Percentiles rank a stretch among this genome's conserved stretches.
These are phyloP conservation scores for Annulohypoxylon moriforme DNA, from an alignment of 495 filamentous ascomycete genomes.

Conservation along the genomic window DNA sequence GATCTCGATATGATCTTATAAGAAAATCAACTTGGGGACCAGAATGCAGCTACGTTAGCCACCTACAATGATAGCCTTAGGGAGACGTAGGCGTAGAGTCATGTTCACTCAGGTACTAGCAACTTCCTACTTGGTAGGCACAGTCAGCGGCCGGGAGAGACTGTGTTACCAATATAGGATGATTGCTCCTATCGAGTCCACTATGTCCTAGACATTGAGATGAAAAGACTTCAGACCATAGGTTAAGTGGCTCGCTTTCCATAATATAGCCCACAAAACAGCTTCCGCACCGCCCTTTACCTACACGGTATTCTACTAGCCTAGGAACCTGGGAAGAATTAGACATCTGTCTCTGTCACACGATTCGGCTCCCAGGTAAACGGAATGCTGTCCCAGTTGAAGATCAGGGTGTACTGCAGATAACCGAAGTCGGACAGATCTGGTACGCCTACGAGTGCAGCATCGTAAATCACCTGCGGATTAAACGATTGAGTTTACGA, in stretches of 20 bases:
- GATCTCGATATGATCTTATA: slow-evolving; percentile 34
- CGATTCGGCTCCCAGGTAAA: slow-evolving; percentile 46
- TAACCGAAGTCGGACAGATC: slow-evolving; percentile 53
- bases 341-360: slow-evolving; percentile 46
- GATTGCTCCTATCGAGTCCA: slow-evolving; percentile 48
- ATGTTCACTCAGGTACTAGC: slow-evolving; percentile 26
- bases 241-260: slow-evolving; percentile 30
- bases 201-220: slow-evolving; percentile 53
- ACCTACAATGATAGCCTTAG: slow-evolving; percentile 19
- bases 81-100: slow-evolving; percentile 18
- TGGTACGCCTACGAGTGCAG: slow-evolving; percentile 47
- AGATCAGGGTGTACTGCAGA: slow-evolving; percentile 51
- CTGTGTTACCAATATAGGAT: slow-evolving; percentile 49
- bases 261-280: slow-evolving; percentile 34
- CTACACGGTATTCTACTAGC: slow-evolving; percentile 30
- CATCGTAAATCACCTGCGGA: slow-evolving; percentile 44
- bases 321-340: slow-evolving; percentile 43
- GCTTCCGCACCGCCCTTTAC: slow-evolving; percentile 38
- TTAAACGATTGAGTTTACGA: slow-evolving; percentile 31
- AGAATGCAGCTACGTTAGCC: slow-evolving; percentile 30
- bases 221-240: slow-evolving; percentile 47
- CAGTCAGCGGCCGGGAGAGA: slow-evolving; percentile 36
- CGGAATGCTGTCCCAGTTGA: slow-evolving; percentile 48
- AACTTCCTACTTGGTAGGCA: slow-evolving; percentile 18
- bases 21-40: slow-evolving; percentile 3